Conservation (phyloP, 495 filamentous ascomycete species). For the Daldinia concentrica region DNA sequence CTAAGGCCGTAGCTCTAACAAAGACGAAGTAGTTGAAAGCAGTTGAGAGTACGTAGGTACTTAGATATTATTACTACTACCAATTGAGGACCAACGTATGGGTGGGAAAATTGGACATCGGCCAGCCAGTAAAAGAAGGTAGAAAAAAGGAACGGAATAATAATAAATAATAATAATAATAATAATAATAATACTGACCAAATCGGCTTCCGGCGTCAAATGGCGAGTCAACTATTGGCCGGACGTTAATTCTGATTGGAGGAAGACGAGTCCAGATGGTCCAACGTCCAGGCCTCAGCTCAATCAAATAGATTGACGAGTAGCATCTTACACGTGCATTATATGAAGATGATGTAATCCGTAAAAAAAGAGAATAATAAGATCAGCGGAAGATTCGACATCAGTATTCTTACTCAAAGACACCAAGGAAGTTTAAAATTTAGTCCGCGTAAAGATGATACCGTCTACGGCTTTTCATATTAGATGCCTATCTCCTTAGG, state of each 20-base stretch:
- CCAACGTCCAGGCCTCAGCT: conserved; percentile 41
- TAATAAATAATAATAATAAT: conserved; percentile 26
- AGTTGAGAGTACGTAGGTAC: not conserved
- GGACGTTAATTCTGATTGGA: conserved; percentile 35
- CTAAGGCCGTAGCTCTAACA: conserved; percentile 9
- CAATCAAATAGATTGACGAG: conserved; percentile 38
- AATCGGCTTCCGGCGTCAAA: conserved; percentile 43
- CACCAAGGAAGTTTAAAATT: conserved; percentile 16
- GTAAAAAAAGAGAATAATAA: conserved; percentile 25
- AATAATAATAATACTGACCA: conserved; percentile 30
- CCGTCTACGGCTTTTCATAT: conserved; percentile 3
- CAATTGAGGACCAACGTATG: conserved; percentile 24
- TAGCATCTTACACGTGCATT: conserved; percentile 42
- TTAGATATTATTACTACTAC: conserved; percentile 4
- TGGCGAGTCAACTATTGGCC: conserved; percentile 39
- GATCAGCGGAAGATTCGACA: conserved; percentile 38
- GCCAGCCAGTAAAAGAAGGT: conserved; percentile 6
- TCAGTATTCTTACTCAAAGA: conserved; percentile 31
- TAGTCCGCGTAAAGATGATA: conserved; percentile 15
- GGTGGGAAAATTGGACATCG: conserved; percentile 7
- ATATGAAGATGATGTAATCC: conserved; percentile 40
- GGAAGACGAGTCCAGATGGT: conserved; percentile 33
- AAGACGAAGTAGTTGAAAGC: not conserved
- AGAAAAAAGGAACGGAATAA: conserved; percentile 8
- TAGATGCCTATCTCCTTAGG: not conserved